phyloP scores from a whole-genome alignment of 2,329 filamentous ascomycete species.

The Xylaria sp. region DNA sequence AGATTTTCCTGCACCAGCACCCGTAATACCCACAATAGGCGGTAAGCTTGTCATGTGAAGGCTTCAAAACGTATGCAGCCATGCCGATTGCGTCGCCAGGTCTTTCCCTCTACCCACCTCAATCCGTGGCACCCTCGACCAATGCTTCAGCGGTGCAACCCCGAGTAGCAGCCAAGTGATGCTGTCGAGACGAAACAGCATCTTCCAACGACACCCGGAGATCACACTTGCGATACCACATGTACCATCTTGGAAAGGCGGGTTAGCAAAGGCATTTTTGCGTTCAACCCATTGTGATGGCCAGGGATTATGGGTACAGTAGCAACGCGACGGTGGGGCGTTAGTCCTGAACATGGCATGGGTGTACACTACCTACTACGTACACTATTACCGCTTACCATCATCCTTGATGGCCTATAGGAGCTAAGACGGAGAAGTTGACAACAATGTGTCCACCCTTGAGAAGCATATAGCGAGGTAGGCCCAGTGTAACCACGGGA shows the following conservation, averaged over 20 bases:
- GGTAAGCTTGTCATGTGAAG: conserved; percentile 37
- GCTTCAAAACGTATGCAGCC: conserved; percentile 35
- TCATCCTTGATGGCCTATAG: conserved; percentile 22
- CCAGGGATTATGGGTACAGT: conserved; percentile 18
- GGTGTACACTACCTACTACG: conserved; percentile 7
- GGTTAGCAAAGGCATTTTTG: conserved; percentile 12
- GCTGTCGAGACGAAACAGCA: conserved; percentile 23
- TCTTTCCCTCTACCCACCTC: conserved; percentile 37
- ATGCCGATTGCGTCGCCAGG: conserved; percentile 44
- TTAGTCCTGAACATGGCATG: conserved; percentile 16
- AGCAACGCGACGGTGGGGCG: conserved; percentile 18
- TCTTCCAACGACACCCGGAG: conserved; percentile 9
- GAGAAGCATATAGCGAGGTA: conserved; percentile 14
- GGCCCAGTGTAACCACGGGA: conserved; percentile 31
- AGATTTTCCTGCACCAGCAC: conserved; percentile 44
- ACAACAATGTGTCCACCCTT: conserved; percentile 13
- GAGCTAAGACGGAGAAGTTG: conserved; percentile 21
- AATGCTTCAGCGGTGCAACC: conserved; percentile 35
- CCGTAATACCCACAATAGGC: conserved; percentile 23
- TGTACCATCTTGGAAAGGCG: conserved; percentile 16
- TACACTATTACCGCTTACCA: conserved; percentile 17
- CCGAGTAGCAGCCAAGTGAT: conserved; percentile 31
- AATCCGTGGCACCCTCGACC: conserved; percentile 14
- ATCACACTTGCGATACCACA: conserved; percentile 20
- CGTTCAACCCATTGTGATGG: conserved; percentile 1